These are phyloP conservation scores for Chionographis japonica DNA, from an alignment of 106 monocot genomes.

Conservation along the genomic window DNA sequence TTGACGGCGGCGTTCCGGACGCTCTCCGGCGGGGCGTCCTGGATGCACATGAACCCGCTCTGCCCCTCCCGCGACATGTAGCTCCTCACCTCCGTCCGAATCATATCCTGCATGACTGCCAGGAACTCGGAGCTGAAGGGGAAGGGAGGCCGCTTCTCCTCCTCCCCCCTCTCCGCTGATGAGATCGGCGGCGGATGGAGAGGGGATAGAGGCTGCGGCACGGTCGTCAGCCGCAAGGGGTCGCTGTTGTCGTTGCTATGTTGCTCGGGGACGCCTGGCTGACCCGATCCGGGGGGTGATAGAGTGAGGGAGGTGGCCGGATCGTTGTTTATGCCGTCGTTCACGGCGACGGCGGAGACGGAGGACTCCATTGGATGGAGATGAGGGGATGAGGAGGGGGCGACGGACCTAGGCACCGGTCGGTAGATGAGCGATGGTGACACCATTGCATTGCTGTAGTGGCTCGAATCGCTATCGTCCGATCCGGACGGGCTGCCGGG, in stretches of 20 bases:
- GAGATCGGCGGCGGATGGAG: neutral
- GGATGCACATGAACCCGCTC: neutral
- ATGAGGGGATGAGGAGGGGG: slow-evolving; percentile 1
- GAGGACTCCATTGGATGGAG: neutral
- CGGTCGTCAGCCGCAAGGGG: neutral
- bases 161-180: neutral
- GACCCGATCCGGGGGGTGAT: slow-evolving; percentile 17
- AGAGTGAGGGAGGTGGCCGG: slow-evolving; percentile 29
- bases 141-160: neutral
- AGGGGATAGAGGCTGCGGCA: neutral
- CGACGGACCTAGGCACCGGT: slow-evolving; percentile 15
- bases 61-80: slow-evolving; percentile 18
- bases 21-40: slow-evolving; percentile 7
- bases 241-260: neutral
- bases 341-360: neutral
- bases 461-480: slow-evolving; percentile 27
- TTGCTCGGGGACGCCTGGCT: neutral
- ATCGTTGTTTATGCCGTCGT: neutral
- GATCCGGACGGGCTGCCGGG: slow-evolving; percentile 28
- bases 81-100: slow-evolving; percentile 25
- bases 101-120: slow-evolving; percentile 26
- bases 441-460: slow-evolving; percentile 1
- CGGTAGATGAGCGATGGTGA: neutral
- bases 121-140: slow-evolving; percentile 18
- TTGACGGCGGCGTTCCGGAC: slow-evolving; percentile 19